Evolutionary conservation across 83 land plant genomes (phyloP), one percentile per base, ranked within the genome.

Genomic region (Larix sibirica): DNA sequence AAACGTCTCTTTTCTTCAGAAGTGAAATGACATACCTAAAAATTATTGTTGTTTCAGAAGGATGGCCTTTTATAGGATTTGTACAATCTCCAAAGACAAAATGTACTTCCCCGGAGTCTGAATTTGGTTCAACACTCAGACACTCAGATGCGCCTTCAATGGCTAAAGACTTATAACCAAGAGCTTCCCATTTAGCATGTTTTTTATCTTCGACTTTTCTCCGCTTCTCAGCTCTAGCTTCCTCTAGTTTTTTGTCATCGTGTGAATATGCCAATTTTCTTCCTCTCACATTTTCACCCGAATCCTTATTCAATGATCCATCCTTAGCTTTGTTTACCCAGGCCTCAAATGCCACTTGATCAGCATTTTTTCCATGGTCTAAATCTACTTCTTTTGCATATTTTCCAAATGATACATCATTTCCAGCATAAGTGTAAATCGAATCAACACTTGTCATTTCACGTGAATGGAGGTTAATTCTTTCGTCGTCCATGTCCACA

Each of bases 51-150:
- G 93, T 84, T 69, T 90, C 93, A 66, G 87, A 68, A 80, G 93
- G 83, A 78, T 87, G 80, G 58, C 83, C 69, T 66, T 63, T 82
- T 80, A 86, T 82, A 60, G 98, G 95, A 23, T 91, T 70, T 31
- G 98, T 95, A 79, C 98, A 96, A 84, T 96, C 98, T 80, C 98
- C 98, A 82, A 92, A 91, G 9, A 96, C 97, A 90, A 90, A 95
- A 38, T 90, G 81, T 44, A 96, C 90, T 75, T 90, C 83, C 33
- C 92, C 93, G n/a, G 75, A 42, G 67, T 89, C 87, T 65, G 88
- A 85, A 59, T 77, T 76, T n/a, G 71, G 70, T 50, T 84, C 87
- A 54, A 54, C 68, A 63, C 58, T 82, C 17, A 42, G 17, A 10
- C 71, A 62, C 28, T 23, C 61, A 31, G 79, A 79, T 36, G 90